Percentiles rank a stretch among this genome's conserved stretches.
Conservation (phyloP, 208 protist species). For the Leishmania braziliensis region DNA sequence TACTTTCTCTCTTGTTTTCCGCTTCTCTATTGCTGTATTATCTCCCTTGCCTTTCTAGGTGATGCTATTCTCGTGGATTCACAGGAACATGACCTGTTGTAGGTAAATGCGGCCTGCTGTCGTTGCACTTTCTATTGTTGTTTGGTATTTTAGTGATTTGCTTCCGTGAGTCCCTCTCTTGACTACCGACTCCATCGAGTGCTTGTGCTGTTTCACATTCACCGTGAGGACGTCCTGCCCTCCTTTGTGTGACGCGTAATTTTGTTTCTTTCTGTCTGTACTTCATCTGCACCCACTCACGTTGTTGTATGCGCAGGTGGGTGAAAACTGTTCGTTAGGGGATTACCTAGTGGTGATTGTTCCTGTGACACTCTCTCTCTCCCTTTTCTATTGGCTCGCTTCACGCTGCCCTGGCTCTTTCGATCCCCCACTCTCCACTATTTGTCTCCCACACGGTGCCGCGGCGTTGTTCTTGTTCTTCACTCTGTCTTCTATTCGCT, state of each 20-base stretch:
- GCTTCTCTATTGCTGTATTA: background rate
- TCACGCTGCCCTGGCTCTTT: background rate
- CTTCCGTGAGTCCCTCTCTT: background rate
- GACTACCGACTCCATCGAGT: background rate
- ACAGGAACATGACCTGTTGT: background rate
- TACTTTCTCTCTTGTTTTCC: background rate
- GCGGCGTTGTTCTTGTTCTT: background rate
- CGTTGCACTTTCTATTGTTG: background rate
- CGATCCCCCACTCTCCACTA: background rate
- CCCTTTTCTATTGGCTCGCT: background rate
- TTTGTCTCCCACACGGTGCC: background rate
- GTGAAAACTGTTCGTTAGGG: background rate
- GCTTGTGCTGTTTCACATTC: background rate
- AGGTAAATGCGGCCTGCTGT: conserved; percentile 1
- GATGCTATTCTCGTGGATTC: background rate
- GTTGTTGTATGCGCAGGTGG: background rate
- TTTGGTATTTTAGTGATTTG: background rate
- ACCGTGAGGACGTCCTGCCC: background rate
- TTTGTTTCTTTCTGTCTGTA: background rate
- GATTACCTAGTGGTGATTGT: background rate
- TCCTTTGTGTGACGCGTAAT: background rate
- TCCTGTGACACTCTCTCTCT: background rate
- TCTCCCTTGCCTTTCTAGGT: conserved; percentile 2
- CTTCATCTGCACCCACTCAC: background rate
- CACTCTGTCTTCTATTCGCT: background rate